Conservation (phyloP, 169 alveolate genomes). For the Plasmodium billcollinsi region DNA sequence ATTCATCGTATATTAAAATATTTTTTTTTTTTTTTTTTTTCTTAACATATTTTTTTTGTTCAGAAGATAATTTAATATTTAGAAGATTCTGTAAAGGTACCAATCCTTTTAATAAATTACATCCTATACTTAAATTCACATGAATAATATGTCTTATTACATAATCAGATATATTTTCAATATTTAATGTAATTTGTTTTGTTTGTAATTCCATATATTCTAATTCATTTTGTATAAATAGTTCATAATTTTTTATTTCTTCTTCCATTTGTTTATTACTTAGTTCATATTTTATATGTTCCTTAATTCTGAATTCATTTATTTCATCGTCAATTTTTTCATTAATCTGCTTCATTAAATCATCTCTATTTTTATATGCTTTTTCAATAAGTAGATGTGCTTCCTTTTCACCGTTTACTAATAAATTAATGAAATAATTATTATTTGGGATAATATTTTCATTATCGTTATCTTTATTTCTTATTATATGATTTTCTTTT, state of each 20-base stretch:
- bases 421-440: constrained; percentile 5
- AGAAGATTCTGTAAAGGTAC: constrained; percentile 10
- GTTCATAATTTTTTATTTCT: constrained; percentile 27
- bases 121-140: constrained; percentile 22
- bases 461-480: not conserved
- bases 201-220: not conserved
- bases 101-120: constrained; percentile 5
- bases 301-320: constrained; percentile 7
- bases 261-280: constrained; percentile 23
- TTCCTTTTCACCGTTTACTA: constrained; percentile 39
- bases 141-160: constrained; percentile 17
- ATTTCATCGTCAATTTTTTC: constrained; percentile 31
- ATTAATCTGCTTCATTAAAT: constrained; percentile 12
- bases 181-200: constrained; percentile 1
- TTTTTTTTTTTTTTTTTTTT: constrained; percentile 4
- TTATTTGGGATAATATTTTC: not conserved
- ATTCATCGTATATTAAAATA: constrained; percentile 11
- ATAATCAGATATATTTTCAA: constrained; percentile 11
- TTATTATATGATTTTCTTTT: not conserved
- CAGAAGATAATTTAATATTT: not conserved
- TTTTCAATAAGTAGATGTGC: constrained; percentile 11
- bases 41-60: not conserved
- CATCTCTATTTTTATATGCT: constrained; percentile 24
- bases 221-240: constrained; percentile 16
- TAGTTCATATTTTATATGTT: constrained; percentile 10